Percentiles rank a stretch among this genome's conserved stretches.
Evolutionary conservation across 352 stramenopile species (phyloP).

Genomic region (Phytophthora fragariaefolia): DNA sequence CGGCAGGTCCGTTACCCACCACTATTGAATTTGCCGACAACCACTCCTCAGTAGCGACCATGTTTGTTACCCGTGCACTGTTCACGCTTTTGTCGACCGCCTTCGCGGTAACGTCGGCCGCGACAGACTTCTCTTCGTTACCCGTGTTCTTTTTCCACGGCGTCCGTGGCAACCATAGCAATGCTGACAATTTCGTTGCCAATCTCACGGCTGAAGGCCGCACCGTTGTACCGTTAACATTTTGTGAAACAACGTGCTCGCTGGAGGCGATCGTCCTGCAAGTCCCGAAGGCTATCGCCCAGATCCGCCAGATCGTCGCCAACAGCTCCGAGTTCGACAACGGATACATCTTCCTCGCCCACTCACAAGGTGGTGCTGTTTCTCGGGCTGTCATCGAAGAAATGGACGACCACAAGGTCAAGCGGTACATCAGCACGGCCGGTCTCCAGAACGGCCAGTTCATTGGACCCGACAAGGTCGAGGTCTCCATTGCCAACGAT

Average conservation of each 20-base stretch:
- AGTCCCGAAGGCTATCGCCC: constrained; percentile 39
- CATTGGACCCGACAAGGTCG: constrained; percentile 45
- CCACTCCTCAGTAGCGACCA: constrained; percentile 1
- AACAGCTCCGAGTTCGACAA: constrained; percentile 38
- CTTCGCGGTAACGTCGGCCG: constrained; percentile 6
- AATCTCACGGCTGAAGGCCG: constrained; percentile 41
- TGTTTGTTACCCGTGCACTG: constrained; percentile 7
- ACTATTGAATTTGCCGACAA: constrained; percentile 12
- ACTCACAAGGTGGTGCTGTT: constrained; percentile 48
- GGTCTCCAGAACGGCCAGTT: constrained; percentile 58
- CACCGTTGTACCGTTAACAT: constrained; percentile 37
- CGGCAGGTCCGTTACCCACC: neutral
- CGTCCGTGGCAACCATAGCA: constrained; percentile 15
- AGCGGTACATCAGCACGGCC: constrained; percentile 47
- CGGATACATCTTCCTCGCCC: constrained; percentile 55
- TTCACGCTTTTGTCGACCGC: constrained; percentile 20
- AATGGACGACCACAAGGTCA: constrained; percentile 59
- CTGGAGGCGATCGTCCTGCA: constrained; percentile 35
- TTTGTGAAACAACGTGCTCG: constrained; percentile 43
- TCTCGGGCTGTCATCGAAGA: constrained; percentile 50
- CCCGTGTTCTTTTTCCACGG: constrained; percentile 58
- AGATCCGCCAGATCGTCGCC: constrained; percentile 35
- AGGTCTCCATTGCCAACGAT: constrained; percentile 19
- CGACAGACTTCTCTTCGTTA: constrained; percentile 26
- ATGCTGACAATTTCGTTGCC: constrained; percentile 25